These are phyloP conservation scores for Boehmeria nivea DNA, from an alignment of 306 rosid species.

Conservation along the genomic window DNA sequence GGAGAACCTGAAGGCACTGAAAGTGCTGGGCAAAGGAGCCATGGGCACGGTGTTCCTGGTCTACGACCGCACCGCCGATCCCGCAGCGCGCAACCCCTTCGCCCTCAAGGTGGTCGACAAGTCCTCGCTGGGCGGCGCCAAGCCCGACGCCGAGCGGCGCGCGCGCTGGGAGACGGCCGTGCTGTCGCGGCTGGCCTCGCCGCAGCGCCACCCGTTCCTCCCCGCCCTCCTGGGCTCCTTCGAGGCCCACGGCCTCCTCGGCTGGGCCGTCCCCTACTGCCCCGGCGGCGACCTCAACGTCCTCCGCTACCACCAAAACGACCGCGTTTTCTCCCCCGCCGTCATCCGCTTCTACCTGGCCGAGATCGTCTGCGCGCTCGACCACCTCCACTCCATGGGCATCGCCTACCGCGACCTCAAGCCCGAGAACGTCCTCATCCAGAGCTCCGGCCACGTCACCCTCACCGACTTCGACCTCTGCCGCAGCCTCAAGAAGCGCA, in stretches of 20 bases:
- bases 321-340: slow-evolving; percentile 65
- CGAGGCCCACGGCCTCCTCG: slow-evolving; percentile 45
- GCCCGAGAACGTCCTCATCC: slow-evolving; percentile 87
- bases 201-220: slow-evolving; percentile 52
- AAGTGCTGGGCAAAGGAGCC: slow-evolving; percentile 82
- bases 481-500: slow-evolving; percentile 39
- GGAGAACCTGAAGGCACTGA: slow-evolving; percentile 50
- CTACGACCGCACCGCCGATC: slow-evolving; percentile 31
- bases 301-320: slow-evolving; percentile 76
- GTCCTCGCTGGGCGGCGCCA: slow-evolving; percentile 44
- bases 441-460: slow-evolving; percentile 85
- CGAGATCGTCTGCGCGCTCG: slow-evolving; percentile 78
- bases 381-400: slow-evolving; percentile 61
- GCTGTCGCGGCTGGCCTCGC: slow-evolving; percentile 43
- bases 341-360: slow-evolving; percentile 79
- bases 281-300: slow-evolving; percentile 89
- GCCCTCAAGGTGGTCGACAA: slow-evolving; percentile 84
- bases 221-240: slow-evolving; percentile 54
- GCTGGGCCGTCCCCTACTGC: slow-evolving; percentile 85
- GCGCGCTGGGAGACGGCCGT: slow-evolving; percentile 82
- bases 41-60: slow-evolving; percentile 94
- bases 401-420: slow-evolving; percentile 89
- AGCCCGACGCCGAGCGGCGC: slow-evolving; percentile 65
- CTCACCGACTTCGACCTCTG: slow-evolving; percentile 97
- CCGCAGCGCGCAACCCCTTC: slow-evolving; percentile 27